phyloP scores from a whole-genome alignment of 805 yeast species.

The Teunomyces aglyptinius region DNA sequence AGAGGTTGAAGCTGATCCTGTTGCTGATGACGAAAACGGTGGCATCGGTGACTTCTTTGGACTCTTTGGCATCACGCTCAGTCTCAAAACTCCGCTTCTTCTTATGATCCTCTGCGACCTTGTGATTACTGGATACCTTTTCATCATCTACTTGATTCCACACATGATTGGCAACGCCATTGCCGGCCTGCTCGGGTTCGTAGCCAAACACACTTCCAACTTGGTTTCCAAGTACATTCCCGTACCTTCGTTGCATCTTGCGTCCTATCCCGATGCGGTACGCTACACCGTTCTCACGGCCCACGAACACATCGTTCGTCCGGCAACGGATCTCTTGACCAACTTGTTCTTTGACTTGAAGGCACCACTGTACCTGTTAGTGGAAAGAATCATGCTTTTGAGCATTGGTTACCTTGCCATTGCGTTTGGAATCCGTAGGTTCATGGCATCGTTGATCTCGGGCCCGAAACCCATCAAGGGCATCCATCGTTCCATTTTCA shows the following conservation, averaged over 20 bases:
- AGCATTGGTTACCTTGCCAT: slow-evolving; percentile 32
- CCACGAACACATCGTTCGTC: slow-evolving; percentile 11
- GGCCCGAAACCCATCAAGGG: slow-evolving; percentile 49
- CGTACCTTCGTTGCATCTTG: neutral
- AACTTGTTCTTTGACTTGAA: slow-evolving; percentile 18
- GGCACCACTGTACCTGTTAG: slow-evolving; percentile 25
- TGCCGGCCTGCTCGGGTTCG: neutral
- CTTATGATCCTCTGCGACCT: slow-evolving; percentile 31
- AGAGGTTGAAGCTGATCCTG: slow-evolving; percentile 1
- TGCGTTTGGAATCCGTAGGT: slow-evolving; percentile 20
- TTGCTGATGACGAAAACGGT: slow-evolving; percentile 14
- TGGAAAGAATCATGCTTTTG: slow-evolving; percentile 39
- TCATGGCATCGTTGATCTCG: slow-evolving; percentile 29
- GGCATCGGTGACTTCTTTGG: slow-evolving; percentile 30
- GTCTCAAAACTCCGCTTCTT: slow-evolving; percentile 35
- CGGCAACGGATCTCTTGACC: no score
- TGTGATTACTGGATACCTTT: slow-evolving; percentile 35
- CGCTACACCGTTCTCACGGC: slow-evolving; percentile 7
- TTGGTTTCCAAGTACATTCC: neutral
- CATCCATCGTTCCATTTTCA: slow-evolving; percentile 49
- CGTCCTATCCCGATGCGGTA: neutral
- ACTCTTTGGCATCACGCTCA: slow-evolving; percentile 34
- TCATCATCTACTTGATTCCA: slow-evolving; percentile 47
- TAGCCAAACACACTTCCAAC: neutral
- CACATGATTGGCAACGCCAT: slow-evolving; percentile 39